Evolutionary conservation across 2,329 filamentous ascomycete genomes (phyloP).

Genomic region (Talaromyces sp.): DNA sequence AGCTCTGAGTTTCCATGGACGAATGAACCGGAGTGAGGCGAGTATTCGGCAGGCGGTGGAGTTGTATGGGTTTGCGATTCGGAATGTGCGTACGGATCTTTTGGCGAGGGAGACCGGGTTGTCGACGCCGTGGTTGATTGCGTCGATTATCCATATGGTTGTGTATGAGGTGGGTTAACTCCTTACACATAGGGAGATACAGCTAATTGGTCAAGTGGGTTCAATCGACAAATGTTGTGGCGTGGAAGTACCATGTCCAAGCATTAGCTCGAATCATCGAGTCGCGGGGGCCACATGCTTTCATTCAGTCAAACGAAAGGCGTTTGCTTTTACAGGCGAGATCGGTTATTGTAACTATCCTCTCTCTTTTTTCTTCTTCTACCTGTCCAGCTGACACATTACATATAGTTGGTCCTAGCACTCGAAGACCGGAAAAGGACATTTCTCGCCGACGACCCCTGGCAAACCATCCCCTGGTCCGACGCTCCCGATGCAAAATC

Average conservation of each 20-base stretch:
- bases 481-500: neutral
- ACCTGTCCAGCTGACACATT: neutral
- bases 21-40: neutral
- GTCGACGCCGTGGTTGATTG: neutral
- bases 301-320: neutral
- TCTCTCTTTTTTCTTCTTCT: neutral
- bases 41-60: neutral
- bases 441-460: neutral
- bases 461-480: conserved; percentile 1
- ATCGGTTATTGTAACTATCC: conserved; percentile 1
- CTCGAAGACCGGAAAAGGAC: conserved; percentile 1
- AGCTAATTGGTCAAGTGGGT: neutral
- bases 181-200: neutral
- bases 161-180: neutral
- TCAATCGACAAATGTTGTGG: neutral
- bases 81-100: neutral
- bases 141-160: neutral
- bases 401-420: neutral
- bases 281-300: neutral
- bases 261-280: neutral
- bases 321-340: neutral
- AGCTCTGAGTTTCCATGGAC: neutral
- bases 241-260: neutral
- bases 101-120: neutral
- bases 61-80: conserved; percentile 1